Conservation (phyloP, 176 grass and related monocot species). For the Guadua angustifolia region DNA sequence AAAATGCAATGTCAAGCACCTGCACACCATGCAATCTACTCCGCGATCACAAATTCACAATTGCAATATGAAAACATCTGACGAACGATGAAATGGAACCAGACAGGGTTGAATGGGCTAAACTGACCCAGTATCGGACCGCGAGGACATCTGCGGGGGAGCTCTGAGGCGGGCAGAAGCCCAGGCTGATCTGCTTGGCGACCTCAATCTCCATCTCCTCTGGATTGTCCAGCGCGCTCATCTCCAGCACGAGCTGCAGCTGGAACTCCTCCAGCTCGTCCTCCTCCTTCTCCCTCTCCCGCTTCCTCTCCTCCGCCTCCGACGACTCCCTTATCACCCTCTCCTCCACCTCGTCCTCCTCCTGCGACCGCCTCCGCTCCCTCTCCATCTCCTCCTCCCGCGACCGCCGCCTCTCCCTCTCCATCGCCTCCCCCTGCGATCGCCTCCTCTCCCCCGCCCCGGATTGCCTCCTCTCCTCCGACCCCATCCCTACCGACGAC, state of each 20-base stretch:
- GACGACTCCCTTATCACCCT: slow-evolving; percentile 51
- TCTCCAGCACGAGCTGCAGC: slow-evolving; percentile 89
- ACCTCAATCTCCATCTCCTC: slow-evolving; percentile 97
- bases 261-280: slow-evolving; percentile 93
- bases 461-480: slow-evolving; percentile 35
- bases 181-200: slow-evolving; percentile 93
- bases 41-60: slow-evolving; percentile 17
- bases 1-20: slow-evolving; percentile 11
- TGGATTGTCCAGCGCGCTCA: slow-evolving; percentile 92
- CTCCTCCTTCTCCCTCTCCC: slow-evolving; percentile 58
- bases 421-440: slow-evolving; percentile 45
- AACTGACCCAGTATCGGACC: slow-evolving; percentile 84
- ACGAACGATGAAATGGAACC: slow-evolving; percentile 38
- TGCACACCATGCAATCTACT: slow-evolving; percentile 15
- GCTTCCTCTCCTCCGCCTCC: slow-evolving; percentile 57
- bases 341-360: slow-evolving; percentile 72
- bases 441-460: slow-evolving; percentile 26
- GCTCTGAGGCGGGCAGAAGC: slow-evolving; percentile 60
- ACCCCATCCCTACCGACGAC: slow-evolving; percentile 22
- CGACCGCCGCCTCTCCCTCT: slow-evolving; percentile 23
- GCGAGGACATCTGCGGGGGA: slow-evolving; percentile 65
- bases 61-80: slow-evolving; percentile 6
- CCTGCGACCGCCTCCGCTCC: slow-evolving; percentile 38
- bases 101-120: slow-evolving; percentile 5
- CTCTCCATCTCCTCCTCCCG: slow-evolving; percentile 27